Percentiles rank a stretch among this genome's conserved stretches.
Conservation (phyloP, 2,329 filamentous ascomycete species). For the Fusarium piperis region DNA sequence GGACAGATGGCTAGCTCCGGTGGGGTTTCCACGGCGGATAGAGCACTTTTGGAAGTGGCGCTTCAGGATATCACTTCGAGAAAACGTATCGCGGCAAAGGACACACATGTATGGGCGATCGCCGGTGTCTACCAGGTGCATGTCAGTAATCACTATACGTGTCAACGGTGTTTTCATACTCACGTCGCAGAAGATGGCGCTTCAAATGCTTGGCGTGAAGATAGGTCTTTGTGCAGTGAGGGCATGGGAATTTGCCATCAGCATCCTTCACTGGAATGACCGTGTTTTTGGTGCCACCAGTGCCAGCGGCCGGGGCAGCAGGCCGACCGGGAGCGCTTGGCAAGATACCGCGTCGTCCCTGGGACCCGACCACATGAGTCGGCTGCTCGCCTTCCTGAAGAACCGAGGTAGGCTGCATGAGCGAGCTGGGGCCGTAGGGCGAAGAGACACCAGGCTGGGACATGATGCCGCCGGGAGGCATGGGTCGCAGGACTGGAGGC, state of each 20-base stretch:
- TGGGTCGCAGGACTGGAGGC: conserved; percentile 72
- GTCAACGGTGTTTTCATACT: conserved; percentile 60
- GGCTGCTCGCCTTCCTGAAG: conserved; percentile 71
- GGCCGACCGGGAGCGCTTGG: conserved; percentile 90
- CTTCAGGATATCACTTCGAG: conserved; percentile 96
- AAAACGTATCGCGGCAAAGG: conserved; percentile 97
- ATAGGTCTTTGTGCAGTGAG: conserved; percentile 98
- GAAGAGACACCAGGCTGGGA: conserved; percentile 66
- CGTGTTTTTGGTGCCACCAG: conserved; percentile 77
- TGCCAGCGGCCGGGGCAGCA: conserved; percentile 76
- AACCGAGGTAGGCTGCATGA: conserved; percentile 67
- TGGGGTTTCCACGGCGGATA: conserved; percentile 93
- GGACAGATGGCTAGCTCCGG: conserved; percentile 91
- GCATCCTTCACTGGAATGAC: conserved; percentile 94
- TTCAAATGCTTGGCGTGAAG: conserved; percentile 97
- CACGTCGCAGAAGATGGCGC: conserved; percentile 93
- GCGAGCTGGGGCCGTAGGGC: conserved; percentile 67
- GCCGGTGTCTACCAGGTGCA: conserved; percentile 77
- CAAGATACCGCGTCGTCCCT: conserved; percentile 89
- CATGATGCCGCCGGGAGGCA: conserved; percentile 74
- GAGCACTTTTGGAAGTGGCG: conserved; percentile 99
- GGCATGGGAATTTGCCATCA: conserved; percentile 97
- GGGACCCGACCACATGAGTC: conserved; percentile 93
- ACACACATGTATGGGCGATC: conserved; percentile 99
- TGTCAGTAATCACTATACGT: conserved; percentile 40